phyloP scores from a whole-genome alignment of 2,329 filamentous ascomycete species.

The Aspergillus pseudotamarii region DNA sequence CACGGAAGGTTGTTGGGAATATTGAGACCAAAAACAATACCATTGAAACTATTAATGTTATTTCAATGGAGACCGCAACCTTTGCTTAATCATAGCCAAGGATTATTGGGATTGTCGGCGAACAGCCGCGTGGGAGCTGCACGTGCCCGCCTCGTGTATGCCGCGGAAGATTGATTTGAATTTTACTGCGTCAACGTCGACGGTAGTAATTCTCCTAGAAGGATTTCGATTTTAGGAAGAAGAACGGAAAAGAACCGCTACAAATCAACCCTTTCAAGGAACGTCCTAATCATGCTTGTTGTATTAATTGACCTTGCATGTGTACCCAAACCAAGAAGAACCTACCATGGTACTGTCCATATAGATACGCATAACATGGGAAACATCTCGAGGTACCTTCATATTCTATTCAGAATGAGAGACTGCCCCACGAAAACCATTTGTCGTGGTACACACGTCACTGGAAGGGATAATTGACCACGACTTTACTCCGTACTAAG shows the following conservation, averaged over 20 bases:
- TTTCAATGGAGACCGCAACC: neutral
- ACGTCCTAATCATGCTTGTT: neutral
- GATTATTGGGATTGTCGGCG: neutral
- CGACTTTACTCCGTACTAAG: neutral
- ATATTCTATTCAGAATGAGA: too few species aligned
- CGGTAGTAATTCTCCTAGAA: neutral
- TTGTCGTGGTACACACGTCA: neutral
- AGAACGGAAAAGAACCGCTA: neutral
- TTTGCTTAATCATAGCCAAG: neutral
- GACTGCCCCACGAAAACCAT: too few species aligned
- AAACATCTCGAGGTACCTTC: neutral
- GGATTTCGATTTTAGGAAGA: neutral
- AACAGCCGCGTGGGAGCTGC: neutral
- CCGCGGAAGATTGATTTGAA: neutral
- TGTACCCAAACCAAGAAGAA: too few species aligned
- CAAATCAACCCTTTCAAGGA: neutral
- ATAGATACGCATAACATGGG: too few species aligned
- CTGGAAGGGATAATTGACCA: neutral
- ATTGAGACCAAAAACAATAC: neutral
- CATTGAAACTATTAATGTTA: neutral
- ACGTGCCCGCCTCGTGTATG: neutral
- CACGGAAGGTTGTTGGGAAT: neutral
- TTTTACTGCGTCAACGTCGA: neutral
- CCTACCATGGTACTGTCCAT: too few species aligned
- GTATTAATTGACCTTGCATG: neutral